Evolutionary conservation across 371 early-diverging fungal genomes (phyloP).

Genomic region (Mucor indicus): DNA sequence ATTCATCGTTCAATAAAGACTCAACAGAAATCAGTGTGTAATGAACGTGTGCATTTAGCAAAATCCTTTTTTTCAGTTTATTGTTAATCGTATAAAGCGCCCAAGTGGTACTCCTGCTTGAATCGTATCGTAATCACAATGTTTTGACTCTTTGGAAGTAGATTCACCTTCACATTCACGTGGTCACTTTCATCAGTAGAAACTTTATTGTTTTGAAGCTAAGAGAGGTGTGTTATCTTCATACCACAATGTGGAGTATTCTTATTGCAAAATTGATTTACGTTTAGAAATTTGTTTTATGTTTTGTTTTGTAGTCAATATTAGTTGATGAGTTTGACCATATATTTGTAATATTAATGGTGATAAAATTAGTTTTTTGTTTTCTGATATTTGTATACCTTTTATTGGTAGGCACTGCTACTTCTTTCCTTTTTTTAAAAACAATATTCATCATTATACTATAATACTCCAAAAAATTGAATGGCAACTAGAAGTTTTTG

Average conservation of each 20-base stretch:
- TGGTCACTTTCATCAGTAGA: slow-evolving; percentile 15
- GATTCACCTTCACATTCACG: slow-evolving; percentile 14
- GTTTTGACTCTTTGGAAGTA: slow-evolving; percentile 13
- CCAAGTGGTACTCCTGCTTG: slow-evolving; percentile 2
- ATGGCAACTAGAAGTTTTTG: slow-evolving; percentile 3
- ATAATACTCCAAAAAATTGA: slow-evolving; percentile 4
- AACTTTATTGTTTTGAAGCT: slow-evolving; percentile 18
- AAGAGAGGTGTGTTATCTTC: slow-evolving; percentile 14
- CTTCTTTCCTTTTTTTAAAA: slow-evolving; percentile 4
- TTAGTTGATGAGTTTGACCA: slow-evolving; percentile 7
- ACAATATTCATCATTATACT: slow-evolving; percentile 4
- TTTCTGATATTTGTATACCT: slow-evolving; percentile 14
- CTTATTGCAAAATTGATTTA: slow-evolving; percentile 11
- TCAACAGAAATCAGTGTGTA: too few relatives aligned
- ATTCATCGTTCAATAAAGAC: too few relatives aligned
- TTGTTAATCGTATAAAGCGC: too few relatives aligned
- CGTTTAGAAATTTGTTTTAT: slow-evolving; percentile 10
- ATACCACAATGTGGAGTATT: slow-evolving; percentile 8
- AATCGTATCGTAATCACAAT: slow-evolving; percentile 11
- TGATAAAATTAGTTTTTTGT: slow-evolving; percentile 11
- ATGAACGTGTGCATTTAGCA: too few relatives aligned
- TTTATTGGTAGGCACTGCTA: too few relatives aligned
- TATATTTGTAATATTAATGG: slow-evolving; percentile 9
- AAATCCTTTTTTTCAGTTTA: too few relatives aligned
- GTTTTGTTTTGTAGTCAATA: slow-evolving; percentile 9